phyloP scores from a whole-genome alignment of 2,329 filamentous ascomycete genomes.

The Chrysosporium keratinophilum region DNA sequence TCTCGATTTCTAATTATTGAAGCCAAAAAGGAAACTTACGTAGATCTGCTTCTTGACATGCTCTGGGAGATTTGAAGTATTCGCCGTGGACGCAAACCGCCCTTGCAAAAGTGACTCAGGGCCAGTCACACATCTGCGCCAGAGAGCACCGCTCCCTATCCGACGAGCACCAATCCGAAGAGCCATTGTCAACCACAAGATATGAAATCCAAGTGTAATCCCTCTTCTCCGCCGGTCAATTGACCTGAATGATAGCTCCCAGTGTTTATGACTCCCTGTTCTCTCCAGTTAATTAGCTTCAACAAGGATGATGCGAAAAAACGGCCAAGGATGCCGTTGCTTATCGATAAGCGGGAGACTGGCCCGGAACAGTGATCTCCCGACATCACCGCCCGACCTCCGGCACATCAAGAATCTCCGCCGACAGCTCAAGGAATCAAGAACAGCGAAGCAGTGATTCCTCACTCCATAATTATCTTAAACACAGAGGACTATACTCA shows the following conservation, averaged over 20 bases:
- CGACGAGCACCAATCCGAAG: slow-evolving; percentile 12
- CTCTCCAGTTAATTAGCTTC: not conserved
- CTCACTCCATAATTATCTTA: not conserved
- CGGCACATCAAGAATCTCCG: not conserved
- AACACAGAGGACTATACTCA: not conserved
- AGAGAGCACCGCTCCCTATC: slow-evolving; percentile 23
- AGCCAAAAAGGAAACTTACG: slow-evolving; percentile 16
- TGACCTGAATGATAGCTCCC: not conserved
- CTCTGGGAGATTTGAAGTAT: slow-evolving; percentile 21
- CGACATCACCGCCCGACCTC: not conserved
- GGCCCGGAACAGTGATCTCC: not conserved
- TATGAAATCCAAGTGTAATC: not conserved
- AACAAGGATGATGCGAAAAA: not conserved
- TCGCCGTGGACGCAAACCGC: slow-evolving; percentile 22
- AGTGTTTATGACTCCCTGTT: slow-evolving; percentile 1
- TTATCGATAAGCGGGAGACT: slow-evolving; percentile 7
- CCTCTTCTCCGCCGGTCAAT: not conserved
- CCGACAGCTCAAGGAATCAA: not conserved
- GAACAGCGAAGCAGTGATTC: not conserved
- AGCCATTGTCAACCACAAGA: slow-evolving; percentile 4
- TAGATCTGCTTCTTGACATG: slow-evolving; percentile 23
- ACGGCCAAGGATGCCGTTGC: not conserved
- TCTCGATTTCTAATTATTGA: not conserved
- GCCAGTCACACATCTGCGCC: slow-evolving; percentile 3
- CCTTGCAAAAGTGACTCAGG: slow-evolving; percentile 16